phyloP scores from a whole-genome alignment of 2,329 filamentous ascomycete genomes.

The Diplodia seriata region DNA sequence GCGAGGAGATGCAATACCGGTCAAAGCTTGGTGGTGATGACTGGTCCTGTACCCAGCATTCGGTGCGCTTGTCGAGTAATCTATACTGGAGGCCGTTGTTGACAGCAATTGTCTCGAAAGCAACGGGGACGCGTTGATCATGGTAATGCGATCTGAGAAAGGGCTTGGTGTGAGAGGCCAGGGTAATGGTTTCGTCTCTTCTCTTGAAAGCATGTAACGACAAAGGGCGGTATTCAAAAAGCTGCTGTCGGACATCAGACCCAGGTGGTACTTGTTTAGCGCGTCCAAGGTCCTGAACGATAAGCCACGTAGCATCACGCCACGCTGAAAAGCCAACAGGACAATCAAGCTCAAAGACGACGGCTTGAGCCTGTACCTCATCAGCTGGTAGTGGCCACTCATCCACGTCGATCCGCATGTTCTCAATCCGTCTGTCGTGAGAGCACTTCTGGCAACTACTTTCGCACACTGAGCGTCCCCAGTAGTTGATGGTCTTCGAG shows the following conservation, averaged over 20 bases:
- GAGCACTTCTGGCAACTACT: slow-evolving; percentile 44
- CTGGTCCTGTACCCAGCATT: background rate
- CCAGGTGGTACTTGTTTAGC: background rate
- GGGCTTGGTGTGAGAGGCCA: slow-evolving; percentile 14
- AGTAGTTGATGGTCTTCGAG: slow-evolving; percentile 34
- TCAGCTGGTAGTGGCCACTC: slow-evolving; percentile 63
- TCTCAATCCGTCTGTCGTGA: slow-evolving; percentile 41
- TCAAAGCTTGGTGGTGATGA: background rate
- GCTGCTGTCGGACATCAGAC: background rate
- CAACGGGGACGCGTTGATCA: slow-evolving; percentile 35
- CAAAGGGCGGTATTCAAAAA: background rate
- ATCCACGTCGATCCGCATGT: slow-evolving; percentile 56
- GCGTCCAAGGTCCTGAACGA: slow-evolving; percentile 1
- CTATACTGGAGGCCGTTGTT: slow-evolving; percentile 52
- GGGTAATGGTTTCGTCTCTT: background rate
- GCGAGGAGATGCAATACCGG: background rate
- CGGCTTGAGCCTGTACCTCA: slow-evolving; percentile 47
- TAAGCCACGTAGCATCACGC: slow-evolving; percentile 30
- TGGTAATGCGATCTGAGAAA: slow-evolving; percentile 42
- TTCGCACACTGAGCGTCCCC: too few relatives aligned
- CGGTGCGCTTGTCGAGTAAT: slow-evolving; percentile 34
- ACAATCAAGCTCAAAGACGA: slow-evolving; percentile 57
- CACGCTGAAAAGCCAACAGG: slow-evolving; percentile 21
- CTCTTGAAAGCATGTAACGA: background rate
- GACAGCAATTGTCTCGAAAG: slow-evolving; percentile 48